Evolutionary conservation across 1,284 basidiomycete species (phyloP), one percentile per base, ranked within the genome.

Genomic region (Irpex lacteus): DNA sequence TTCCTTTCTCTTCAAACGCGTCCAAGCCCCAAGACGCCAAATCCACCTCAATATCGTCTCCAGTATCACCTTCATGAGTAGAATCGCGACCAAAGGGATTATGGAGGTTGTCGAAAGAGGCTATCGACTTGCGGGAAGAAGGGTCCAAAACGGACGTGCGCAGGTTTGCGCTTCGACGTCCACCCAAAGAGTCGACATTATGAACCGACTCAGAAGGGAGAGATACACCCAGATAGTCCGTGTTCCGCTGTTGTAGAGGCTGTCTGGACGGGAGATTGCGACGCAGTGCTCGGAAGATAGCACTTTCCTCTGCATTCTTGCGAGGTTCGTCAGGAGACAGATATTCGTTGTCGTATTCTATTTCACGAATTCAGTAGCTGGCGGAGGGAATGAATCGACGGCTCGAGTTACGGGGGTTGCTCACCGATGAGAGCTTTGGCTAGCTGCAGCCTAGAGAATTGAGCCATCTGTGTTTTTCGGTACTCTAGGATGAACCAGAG

Each of bases 281-380:
- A 21, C 90, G 85, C 56, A 92, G 77, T 71, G 89, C 89, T 19
- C 88, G 81, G 70, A 94, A 94, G 65, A 94, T 90, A 58, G 92
- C 91, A 68, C 91, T 93, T 65, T 94, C 90, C 54, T 93, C 84
- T 2, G 91, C 91, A 63, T 85, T 89, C 63, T 83, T 84, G 67
- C 78, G 75, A 8, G 85, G 85, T 34, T 77, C 80, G 59, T 84
- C 76, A 2, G 88, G 88, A 73, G 91, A 80, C 36, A 83, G 78
- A 53, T 82, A 78, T 73, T 94, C 91, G 68, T 94, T 94, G 80
- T 94, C 91, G 71, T 94, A 94, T 74, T 94, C 91, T 93, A 67
- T 2, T 44, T 15, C 40, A 15, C 40, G 15, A 44, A 15, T 15
- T n/a, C 36, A 55, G 19, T 7, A 55, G 2, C 54, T 34, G 32